A percentile compares a stretch with the other conserved stretches of the same genome.
Conservation (phyloP, 2,329 filamentous ascomycete genomes). For the Myriosclerotinia scirpicola region DNA sequence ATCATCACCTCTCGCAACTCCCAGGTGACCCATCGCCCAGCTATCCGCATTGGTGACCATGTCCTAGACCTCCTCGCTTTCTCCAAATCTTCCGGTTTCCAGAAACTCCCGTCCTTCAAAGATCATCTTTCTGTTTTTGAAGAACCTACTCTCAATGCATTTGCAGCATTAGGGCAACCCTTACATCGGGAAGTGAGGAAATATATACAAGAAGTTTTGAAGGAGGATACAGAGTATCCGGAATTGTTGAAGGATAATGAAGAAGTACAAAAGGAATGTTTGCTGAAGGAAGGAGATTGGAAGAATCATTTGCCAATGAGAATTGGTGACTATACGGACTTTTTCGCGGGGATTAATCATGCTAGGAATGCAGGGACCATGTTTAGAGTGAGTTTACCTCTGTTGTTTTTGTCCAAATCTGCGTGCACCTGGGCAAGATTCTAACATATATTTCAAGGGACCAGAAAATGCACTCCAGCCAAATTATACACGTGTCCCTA, state of each 20-base stretch:
- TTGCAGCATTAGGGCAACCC: conserved; percentile 68
- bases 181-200: conserved; percentile 67
- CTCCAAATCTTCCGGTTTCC: conserved; percentile 58
- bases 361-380: conserved; percentile 56
- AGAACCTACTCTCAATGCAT: conserved; percentile 67
- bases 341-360: conserved; percentile 79
- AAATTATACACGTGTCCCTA: conserved; percentile 79
- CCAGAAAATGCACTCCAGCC: conserved; percentile 71
- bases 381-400: conserved; percentile 18
- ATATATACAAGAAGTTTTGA: conserved; percentile 67
- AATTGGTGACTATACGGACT: conserved; percentile 83
- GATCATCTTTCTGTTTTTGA: conserved; percentile 62
- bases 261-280: conserved; percentile 53
- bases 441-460: conserved; percentile 61
- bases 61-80: conserved; percentile 66
- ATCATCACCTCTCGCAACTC: conserved; percentile 58
- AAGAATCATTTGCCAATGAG: conserved; percentile 71
- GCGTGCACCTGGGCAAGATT: neutral
- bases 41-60: conserved; percentile 67
- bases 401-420: neutral
- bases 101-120: conserved; percentile 51
- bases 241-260: conserved; percentile 63
- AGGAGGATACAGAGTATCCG: conserved; percentile 57
- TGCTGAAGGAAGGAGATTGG: conserved; percentile 60
- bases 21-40: conserved; percentile 53